These are phyloP conservation scores for Trichothecium roseum DNA, from an alignment of 2,329 filamentous ascomycete genomes.

Conservation along the genomic window DNA sequence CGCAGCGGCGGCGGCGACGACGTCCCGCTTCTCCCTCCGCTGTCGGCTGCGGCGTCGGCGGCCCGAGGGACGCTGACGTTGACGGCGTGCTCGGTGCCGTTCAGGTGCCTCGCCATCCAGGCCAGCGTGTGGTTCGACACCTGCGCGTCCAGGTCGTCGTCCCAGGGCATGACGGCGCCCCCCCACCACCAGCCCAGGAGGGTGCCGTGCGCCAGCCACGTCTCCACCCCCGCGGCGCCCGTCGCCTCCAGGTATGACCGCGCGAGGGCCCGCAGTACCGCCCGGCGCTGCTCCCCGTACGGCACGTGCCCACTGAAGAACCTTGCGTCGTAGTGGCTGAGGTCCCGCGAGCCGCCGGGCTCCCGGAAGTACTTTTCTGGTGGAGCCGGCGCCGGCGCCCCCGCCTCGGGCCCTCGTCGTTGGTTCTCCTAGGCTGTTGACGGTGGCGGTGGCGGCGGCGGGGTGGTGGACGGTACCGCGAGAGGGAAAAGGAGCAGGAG, in stretches of 20 bases:
- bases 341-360: constrained; percentile 45
- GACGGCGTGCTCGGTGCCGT: constrained; percentile 57
- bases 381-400: too few relatives aligned
- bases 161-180: constrained; percentile 66
- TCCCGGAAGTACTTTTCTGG: constrained; percentile 63
- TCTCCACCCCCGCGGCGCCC: constrained; percentile 54
- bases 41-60: constrained; percentile 30
- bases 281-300: constrained; percentile 57
- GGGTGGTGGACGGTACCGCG: too few relatives aligned
- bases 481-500: too few relatives aligned
- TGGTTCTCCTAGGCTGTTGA: too few relatives aligned
- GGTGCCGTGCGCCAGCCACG: constrained; percentile 80
- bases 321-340: constrained; percentile 65
- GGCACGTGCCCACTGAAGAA: constrained; percentile 55
- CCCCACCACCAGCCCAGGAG: constrained; percentile 89
- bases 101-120: constrained; percentile 55
- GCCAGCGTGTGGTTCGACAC: constrained; percentile 57
- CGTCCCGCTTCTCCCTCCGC: constrained; percentile 24
- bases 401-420: too few relatives aligned
- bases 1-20: too few relatives aligned
- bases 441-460: too few relatives aligned
- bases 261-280: constrained; percentile 58
- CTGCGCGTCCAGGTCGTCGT: constrained; percentile 77
- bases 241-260: constrained; percentile 64
- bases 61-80: too few relatives aligned